Conservation (phyloP, 2,329 filamentous ascomycete genomes). For the Trichoderma guizhouense region DNA sequence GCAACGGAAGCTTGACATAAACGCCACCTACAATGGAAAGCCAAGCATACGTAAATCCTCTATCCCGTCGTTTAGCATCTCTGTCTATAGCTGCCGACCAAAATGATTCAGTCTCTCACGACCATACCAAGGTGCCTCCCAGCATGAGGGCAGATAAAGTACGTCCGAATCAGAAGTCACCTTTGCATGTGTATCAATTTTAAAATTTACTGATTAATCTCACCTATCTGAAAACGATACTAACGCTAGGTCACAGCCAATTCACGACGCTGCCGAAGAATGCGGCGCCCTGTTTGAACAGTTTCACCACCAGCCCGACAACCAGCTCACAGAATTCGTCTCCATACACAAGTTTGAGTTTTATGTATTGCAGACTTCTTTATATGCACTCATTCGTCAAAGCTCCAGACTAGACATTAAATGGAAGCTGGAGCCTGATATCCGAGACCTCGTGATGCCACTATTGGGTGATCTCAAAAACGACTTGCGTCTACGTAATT, state of each 20-base stretch:
- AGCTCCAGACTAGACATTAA: no score
- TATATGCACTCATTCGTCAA: no score
- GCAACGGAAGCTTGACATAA: not conserved
- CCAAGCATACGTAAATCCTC: not conserved
- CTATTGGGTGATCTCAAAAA: not conserved
- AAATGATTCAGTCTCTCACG: not conserved
- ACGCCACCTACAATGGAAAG: not conserved
- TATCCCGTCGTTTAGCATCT: not conserved
- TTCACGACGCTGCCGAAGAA: not conserved
- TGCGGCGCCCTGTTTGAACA: not conserved
- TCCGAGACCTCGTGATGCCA: not conserved
- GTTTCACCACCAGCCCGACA: not conserved
- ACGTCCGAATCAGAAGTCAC: not conserved
- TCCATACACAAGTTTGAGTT: no score
- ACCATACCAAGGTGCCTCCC: not conserved
- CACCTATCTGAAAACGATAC: no score
- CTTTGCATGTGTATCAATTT: not conserved
- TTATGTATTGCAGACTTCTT: no score
- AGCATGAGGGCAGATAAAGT: not conserved
- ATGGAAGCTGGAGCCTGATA: not conserved
- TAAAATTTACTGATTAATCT: no score
- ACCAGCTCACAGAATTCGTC: not conserved
- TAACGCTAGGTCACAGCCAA: no score
- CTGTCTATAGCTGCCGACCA: no score
- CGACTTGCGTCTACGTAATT: not conserved